Evolutionary conservation across 352 stramenopile genomes (phyloP), one percentile per base, ranked within the genome.

Genomic region (Aphanomyces stellatus): DNA sequence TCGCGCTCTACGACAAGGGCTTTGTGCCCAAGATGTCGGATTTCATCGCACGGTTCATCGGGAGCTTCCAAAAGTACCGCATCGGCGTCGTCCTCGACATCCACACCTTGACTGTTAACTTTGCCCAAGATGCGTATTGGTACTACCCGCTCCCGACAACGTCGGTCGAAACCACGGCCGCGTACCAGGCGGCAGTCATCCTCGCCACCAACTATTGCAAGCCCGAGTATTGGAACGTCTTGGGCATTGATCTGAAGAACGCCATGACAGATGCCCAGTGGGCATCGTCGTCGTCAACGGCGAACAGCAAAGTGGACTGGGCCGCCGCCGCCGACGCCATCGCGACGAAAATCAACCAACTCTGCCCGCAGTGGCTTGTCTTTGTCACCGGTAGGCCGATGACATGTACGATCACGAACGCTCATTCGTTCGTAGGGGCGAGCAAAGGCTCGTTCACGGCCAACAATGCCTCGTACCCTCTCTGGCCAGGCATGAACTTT

Each of bases 201-300:
- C 33, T 65, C 27, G 59, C 59, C 31, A 65, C 27, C 13, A 53
- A 65, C 35, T 65, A 65, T 30, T 65, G 59, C 59, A 65, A 56
- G 22, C 17, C 41, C 27, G 40, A 42, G 22, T 65, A 85, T 61
- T 90, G 78, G 76, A 90, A 90, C 69, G 55, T 88, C 25, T 61
- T 90, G 22, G 81, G 80, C n/a, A 57, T 90, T 6, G 79, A 87
- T 57, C 70, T 90, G 53, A 90, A 88, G 65, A 78, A 84, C 62
- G 76, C 79, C 49, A 84, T 82, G 77, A 41, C 72, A 31, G 57
- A 77, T 41, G 74, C 66, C 8, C 65, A 76, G 51, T 82, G 77
- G 77, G 69, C 73, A 41, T 64, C 56, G 4, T 49, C 76, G 8
- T 56, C 65, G 13, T 46, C 42, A 2, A 72, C 77, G 31, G 60